phyloP scores from a whole-genome alignment of 257 asterid genomes.

The Jasminum sambac region DNA sequence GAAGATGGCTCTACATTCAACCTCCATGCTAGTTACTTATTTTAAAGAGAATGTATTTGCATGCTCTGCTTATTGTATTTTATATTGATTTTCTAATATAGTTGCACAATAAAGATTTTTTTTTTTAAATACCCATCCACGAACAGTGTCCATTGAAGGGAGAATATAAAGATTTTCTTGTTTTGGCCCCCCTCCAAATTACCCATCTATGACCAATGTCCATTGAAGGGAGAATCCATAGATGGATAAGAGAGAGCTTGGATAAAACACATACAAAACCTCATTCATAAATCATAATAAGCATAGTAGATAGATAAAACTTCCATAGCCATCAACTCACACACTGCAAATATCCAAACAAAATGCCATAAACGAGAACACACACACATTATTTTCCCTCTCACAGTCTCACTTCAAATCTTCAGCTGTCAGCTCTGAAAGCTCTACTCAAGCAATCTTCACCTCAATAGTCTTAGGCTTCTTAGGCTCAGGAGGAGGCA shows the following conservation, averaged over 20 bases:
- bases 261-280: background rate
- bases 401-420: background rate
- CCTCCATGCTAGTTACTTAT: background rate
- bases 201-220: no score
- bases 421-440: no score
- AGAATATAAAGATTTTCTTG: no score
- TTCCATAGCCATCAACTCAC: background rate
- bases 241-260: background rate
- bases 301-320: background rate
- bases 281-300: background rate
- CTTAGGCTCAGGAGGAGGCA: conserved; percentile 90
- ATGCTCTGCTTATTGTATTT: no score
- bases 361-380: background rate
- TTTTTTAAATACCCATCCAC: no score
- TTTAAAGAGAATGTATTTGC: no score
- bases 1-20: conserved; percentile 9
- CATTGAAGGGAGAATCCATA: no score
- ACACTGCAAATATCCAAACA: background rate
- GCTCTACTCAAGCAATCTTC: conserved; percentile 40
- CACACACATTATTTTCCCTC: background rate
- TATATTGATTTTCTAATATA: no score
- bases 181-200: no score
- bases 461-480: conserved; percentile 74
- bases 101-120: no score
- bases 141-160: no score